A percentile compares a stretch with the other conserved stretches of the same genome.
These are phyloP conservation scores for Exophiala sp. DNA, from an alignment of 2,329 filamentous ascomycete genomes.

Conservation along the genomic window DNA sequence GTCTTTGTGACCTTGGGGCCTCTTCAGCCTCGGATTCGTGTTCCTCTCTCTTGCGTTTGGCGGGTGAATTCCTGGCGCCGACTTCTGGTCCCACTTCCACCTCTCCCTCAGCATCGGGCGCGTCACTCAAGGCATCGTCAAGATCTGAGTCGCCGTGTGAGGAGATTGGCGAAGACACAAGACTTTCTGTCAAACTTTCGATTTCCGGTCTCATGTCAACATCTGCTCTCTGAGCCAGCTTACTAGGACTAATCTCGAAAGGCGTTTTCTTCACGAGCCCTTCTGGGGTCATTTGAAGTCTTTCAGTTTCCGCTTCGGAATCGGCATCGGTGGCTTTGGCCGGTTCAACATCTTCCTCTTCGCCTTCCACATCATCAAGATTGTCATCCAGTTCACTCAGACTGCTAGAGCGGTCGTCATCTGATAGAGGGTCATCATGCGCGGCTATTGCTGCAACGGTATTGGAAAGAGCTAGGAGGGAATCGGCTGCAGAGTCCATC, in stretches of 20 bases:
- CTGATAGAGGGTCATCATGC: slow-evolving; percentile 46
- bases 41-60: slow-evolving; percentile 36
- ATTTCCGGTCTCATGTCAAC: slow-evolving; percentile 28
- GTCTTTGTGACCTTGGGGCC: slow-evolving; percentile 34
- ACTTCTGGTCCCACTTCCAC: slow-evolving; percentile 19
- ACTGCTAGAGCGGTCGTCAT: slow-evolving; percentile 79
- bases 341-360: slow-evolving; percentile 27
- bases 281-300: slow-evolving; percentile 82
- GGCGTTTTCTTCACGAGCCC: slow-evolving; percentile 54
- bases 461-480: slow-evolving; percentile 34
- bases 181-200: slow-evolving; percentile 37
- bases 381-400: slow-evolving; percentile 89
- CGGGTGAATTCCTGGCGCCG: slow-evolving; percentile 15
- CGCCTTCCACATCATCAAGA: slow-evolving; percentile 39
- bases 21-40: slow-evolving; percentile 22
- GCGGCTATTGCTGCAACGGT: slow-evolving; percentile 34
- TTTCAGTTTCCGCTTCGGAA: slow-evolving; percentile 90
- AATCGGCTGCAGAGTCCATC: slow-evolving; percentile 40
- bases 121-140: slow-evolving; percentile 24
- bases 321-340: slow-evolving; percentile 57
- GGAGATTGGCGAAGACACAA: slow-evolving; percentile 27
- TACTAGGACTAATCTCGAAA: slow-evolving; percentile 71
- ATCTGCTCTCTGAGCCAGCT: slow-evolving; percentile 56
- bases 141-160: slow-evolving; percentile 25
- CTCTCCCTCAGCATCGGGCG: slow-evolving; percentile 23